phyloP scores from a whole-genome alignment of 1,139 yeast species.

The Ogataea hybrid region DNA sequence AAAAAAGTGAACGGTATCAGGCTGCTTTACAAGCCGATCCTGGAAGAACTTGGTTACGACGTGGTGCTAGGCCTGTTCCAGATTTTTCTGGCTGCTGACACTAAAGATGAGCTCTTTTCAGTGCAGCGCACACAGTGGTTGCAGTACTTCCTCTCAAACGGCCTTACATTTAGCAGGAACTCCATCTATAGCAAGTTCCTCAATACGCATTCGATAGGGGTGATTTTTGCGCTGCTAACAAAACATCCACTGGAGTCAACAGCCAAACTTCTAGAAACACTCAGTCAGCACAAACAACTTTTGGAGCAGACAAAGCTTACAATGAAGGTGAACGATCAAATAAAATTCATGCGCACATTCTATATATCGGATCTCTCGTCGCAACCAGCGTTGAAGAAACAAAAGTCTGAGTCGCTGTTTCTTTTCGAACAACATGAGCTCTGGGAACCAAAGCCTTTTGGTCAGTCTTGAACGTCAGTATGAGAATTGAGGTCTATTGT shows the following conservation, averaged over 20 bases:
- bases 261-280: conserved; percentile 7
- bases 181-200: conserved; percentile 14
- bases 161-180: conserved; percentile 16
- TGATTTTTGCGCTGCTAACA: conserved; percentile 8
- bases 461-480: conserved; percentile 21
- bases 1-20: conserved; percentile 28
- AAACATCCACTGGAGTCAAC: conserved; percentile 5
- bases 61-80: conserved; percentile 17
- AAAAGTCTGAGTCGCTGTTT: conserved; percentile 10
- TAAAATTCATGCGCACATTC: conserved; percentile 20
- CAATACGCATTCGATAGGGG: conserved; percentile 12
- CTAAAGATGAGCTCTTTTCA: background rate
- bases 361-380: conserved; percentile 18
- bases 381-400: conserved; percentile 13
- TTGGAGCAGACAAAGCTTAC: conserved; percentile 2
- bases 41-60: conserved; percentile 30
- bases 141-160: conserved; percentile 18
- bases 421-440: conserved; percentile 33
- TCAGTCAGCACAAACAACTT: conserved; percentile 7
- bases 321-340: conserved; percentile 5
- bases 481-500: conserved; percentile 2
- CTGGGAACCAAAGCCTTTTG: conserved; percentile 51
- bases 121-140: conserved; percentile 25
- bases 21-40: conserved; percentile 31
- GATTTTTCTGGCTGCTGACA: conserved; percentile 12